A percentile compares a stretch with the other conserved stretches of the same genome.
Evolutionary conservation across 1,284 basidiomycete species (phyloP).

Genomic region (Cryptococcus hybrid): DNA sequence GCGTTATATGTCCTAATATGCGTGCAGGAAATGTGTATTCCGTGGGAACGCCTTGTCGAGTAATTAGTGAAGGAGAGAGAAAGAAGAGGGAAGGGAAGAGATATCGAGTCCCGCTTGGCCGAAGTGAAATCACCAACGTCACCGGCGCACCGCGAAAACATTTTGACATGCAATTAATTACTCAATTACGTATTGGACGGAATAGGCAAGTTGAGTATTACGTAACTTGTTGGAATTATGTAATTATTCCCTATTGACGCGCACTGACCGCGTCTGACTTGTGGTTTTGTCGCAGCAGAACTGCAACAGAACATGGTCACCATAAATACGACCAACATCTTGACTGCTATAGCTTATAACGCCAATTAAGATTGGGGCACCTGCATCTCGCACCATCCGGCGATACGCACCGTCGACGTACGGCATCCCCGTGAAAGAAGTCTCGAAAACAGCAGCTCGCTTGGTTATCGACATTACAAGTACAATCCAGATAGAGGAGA

Average conservation of each 20-base stretch:
- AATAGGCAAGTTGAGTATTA: not conserved
- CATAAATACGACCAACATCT: not conserved
- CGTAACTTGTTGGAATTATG: not conserved
- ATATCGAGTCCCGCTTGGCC: too few species aligned
- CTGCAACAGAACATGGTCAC: not conserved
- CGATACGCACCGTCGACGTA: not conserved
- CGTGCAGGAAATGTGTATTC: too few species aligned
- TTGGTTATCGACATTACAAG: not conserved
- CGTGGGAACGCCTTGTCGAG: too few species aligned
- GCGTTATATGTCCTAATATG: too few species aligned
- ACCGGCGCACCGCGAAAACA: too few species aligned
- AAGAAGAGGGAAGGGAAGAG: too few species aligned
- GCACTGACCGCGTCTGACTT: constrained; percentile 9
- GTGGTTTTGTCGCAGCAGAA: not conserved
- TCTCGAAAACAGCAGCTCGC: not conserved
- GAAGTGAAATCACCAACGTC: too few species aligned
- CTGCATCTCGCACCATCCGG: not conserved
- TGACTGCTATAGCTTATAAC: not conserved
- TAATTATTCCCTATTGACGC: not conserved
- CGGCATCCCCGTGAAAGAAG: not conserved
- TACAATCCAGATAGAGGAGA: not conserved
- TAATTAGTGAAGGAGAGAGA: too few species aligned
- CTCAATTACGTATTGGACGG: too few species aligned
- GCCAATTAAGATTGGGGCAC: not conserved
- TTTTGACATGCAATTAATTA: too few species aligned